These are phyloP conservation scores for Vitis hybrid DNA, from an alignment of 177 flowering plant species.

Conservation along the genomic window DNA sequence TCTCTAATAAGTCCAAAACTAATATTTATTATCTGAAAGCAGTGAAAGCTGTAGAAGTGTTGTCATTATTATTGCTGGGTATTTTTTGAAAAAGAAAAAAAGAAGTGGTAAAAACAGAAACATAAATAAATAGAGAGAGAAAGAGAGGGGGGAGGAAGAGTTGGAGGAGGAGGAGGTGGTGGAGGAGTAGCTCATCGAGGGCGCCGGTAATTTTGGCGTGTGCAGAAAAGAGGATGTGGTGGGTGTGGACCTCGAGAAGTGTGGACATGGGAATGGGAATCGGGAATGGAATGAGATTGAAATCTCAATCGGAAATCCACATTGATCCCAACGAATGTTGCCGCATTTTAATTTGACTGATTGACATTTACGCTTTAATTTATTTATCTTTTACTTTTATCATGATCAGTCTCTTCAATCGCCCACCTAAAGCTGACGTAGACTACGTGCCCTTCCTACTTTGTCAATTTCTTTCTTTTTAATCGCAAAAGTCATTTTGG, in stretches of 20 bases:
- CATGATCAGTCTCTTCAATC: constrained; percentile 16
- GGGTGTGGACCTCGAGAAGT: background rate
- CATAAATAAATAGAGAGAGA: too few relatives aligned
- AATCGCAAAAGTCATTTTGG: too few relatives aligned
- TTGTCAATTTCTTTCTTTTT: background rate
- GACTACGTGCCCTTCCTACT: constrained; percentile 2
- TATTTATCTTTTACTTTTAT: background rate
- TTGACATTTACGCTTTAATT: background rate
- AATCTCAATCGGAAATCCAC: background rate
- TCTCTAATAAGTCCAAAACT: constrained; percentile 3
- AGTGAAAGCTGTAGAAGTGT: too few relatives aligned
- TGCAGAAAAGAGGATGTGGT: background rate
- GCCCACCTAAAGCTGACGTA: constrained; percentile 12
- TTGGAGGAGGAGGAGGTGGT: too few relatives aligned
- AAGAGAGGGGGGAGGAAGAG: background rate
- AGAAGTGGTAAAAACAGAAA: background rate
- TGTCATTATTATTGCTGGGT: too few relatives aligned
- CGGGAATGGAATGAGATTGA: background rate
- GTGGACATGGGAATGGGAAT: constrained; percentile 1
- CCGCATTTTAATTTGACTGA: background rate
- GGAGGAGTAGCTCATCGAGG: constrained; percentile 15
- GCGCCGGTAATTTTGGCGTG: constrained; percentile 24
- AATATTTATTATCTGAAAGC: background rate
- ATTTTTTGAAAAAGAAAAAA: background rate
- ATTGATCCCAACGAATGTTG: background rate